A percentile compares a stretch with the other conserved stretches of the same genome.
phyloP scores from a whole-genome alignment of 2,329 filamentous ascomycete genomes.

The Apiospora sp. region DNA sequence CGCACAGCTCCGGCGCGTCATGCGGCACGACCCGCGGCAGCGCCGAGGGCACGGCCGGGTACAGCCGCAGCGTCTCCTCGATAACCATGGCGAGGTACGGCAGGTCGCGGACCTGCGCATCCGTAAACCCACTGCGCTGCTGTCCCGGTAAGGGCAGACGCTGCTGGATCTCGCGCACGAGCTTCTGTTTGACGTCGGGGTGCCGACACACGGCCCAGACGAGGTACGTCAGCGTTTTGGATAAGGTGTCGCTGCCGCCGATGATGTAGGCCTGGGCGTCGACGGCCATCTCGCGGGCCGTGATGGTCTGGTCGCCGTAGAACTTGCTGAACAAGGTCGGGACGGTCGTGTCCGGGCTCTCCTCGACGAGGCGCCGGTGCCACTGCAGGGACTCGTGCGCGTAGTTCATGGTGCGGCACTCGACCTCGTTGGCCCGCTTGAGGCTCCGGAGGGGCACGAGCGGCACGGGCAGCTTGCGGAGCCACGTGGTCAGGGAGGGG shows the following conservation, averaged over 20 bases:
- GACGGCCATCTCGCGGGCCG: conserved; percentile 48
- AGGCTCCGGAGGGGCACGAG: background rate
- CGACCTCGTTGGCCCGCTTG: background rate
- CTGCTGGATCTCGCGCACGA: conserved; percentile 47
- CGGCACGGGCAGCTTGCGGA: background rate
- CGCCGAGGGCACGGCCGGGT: conserved; percentile 44
- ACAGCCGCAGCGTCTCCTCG: conserved; percentile 54
- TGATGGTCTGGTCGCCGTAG: conserved; percentile 48
- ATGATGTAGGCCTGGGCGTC: conserved; percentile 48
- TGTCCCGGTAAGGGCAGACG: conserved; percentile 44
- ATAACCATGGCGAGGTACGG: conserved; percentile 53
- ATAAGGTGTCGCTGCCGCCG: conserved; percentile 61
- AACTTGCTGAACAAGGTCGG: conserved; percentile 7
- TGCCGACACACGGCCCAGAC: conserved; percentile 48
- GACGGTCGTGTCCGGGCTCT: background rate
- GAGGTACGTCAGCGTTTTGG: conserved; percentile 57
- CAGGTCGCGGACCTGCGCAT: conserved; percentile 45
- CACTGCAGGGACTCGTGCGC: conserved; percentile 11
- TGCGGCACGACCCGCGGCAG: conserved; percentile 44
- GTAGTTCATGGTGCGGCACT: conserved; percentile 10
- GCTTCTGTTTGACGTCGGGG: conserved; percentile 39
- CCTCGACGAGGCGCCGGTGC: background rate
- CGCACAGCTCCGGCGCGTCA: conserved; percentile 40
- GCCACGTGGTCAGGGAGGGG: background rate
- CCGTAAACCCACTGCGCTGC: conserved; percentile 33